Evolutionary conservation across 2,329 filamentous ascomycete genomes (phyloP), one percentile per base, ranked within the genome.

Genomic region (Diaporthe amygdali): DNA sequence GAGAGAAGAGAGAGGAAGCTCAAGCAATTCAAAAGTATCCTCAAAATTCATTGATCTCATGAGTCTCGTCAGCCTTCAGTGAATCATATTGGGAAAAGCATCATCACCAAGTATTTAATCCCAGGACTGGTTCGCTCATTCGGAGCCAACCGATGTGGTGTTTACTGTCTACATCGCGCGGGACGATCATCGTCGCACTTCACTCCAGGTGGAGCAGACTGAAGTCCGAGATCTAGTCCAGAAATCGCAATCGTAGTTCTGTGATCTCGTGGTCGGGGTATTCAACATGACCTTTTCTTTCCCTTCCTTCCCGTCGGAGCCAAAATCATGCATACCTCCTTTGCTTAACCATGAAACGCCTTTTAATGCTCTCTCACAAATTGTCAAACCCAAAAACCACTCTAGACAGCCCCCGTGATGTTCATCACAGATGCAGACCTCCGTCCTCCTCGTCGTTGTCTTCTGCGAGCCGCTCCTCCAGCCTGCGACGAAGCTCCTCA

Each of bases 381-480:
- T 4, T 39, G 10, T 9, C 25, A 59, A 47, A 12, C 27, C 34
- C 22, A 41, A 20, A 37, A 66, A 7, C 3, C 12, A 5, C 12
- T 20, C 39, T 7, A 25, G 15, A 47, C 5, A 37, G 22, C 20
- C 5, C 17, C 27, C 15, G 10, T 20, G n/a, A n/a, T n/a, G 14
- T 46, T 22, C 8, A 20, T 84, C 78, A 93, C 55, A 93, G 80
- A 81, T 93, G 90, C 83, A 93, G 84, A 1, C 91, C 91, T 25
- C 85, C 88, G 5, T 90, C 86, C 8, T 83, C 86, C 2, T 84
- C 84, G 5, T 80, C 79, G 15, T 77, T 82, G 30, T 86, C 76
- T 8, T 81, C 76, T 56, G 84, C 82, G 80, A 92, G 83, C 66
- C 86, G 86, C 75, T 87, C 87, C 75, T 89, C 86, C 71, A 92